A percentile compares a stretch with the other conserved stretches of the same genome.
These are phyloP conservation scores for Boletus edulis DNA, from an alignment of 768 basidiomycete genomes.

Conservation along the genomic window DNA sequence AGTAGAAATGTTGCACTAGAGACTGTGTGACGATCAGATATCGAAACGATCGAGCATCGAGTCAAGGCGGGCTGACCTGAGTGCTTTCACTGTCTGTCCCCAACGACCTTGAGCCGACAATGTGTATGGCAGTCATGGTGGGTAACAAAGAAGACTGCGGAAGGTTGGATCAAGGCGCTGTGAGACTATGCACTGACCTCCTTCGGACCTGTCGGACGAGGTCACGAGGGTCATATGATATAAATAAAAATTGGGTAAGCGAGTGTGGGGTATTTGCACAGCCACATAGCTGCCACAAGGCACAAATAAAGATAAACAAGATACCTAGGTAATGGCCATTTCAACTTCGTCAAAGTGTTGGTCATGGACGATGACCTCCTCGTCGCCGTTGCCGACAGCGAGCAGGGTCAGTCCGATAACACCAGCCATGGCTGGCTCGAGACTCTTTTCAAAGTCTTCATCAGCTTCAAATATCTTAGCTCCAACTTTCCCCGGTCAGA, in stretches of 20 bases:
- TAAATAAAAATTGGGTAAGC: too few species aligned
- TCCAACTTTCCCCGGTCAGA: constrained; percentile 30
- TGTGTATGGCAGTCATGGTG: constrained; percentile 9
- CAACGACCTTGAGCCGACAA: not conserved
- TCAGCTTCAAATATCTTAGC: constrained; percentile 35
- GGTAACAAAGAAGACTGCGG: not conserved
- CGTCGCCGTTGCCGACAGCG: constrained; percentile 30
- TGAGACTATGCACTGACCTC: too few species aligned
- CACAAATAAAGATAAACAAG: constrained; percentile 20
- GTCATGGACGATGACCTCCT: constrained; percentile 33
- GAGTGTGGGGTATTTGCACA: not conserved
- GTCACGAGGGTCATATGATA: not conserved
- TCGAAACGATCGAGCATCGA: not conserved
- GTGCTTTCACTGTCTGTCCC: not conserved
- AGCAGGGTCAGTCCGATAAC: constrained; percentile 29
- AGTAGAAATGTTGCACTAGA: constrained; percentile 21
- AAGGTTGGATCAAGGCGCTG: not conserved
- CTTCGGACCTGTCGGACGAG: not conserved
- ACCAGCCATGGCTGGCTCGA: constrained; percentile 29
- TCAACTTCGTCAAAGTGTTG: too few species aligned
- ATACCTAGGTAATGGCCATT: not conserved
- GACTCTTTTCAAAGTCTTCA: constrained; percentile 31
- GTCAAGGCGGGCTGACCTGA: constrained; percentile 13
- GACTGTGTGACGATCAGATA: constrained; percentile 11
- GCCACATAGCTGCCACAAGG: constrained; percentile 18